A percentile compares a stretch with the other conserved stretches of the same genome.
phyloP scores from a whole-genome alignment of 805 yeast genomes.

The Starmerella powellii region DNA sequence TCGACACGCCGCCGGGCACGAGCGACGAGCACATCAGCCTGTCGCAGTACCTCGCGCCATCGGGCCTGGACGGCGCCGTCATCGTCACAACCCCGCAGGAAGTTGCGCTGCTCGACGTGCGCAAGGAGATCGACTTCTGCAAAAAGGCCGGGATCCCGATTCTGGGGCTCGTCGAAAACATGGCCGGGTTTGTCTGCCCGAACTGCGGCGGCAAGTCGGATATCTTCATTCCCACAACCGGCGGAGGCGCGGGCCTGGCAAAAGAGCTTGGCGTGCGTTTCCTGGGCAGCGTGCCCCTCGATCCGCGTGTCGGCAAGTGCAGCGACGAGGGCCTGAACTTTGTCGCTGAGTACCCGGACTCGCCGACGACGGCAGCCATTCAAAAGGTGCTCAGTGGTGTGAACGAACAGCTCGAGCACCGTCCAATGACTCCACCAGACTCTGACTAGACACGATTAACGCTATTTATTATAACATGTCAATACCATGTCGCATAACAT shows the following conservation, averaged over 20 bases:
- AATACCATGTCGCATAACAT: too few species aligned
- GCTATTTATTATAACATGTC: neutral
- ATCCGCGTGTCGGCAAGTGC: slow-evolving; percentile 81
- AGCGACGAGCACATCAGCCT: slow-evolving; percentile 93
- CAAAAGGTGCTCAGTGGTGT: slow-evolving; percentile 51
- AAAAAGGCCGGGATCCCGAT: slow-evolving; percentile 76
- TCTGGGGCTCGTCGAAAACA: slow-evolving; percentile 54
- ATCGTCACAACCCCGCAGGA: slow-evolving; percentile 97
- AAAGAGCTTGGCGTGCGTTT: slow-evolving; percentile 66
- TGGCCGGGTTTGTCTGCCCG: slow-evolving; percentile 98
- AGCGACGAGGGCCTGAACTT: slow-evolving; percentile 83
- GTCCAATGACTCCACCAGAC: slow-evolving; percentile 11
- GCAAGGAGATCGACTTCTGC: slow-evolving; percentile 93
- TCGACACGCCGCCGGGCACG: slow-evolving; percentile 98
- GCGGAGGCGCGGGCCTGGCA: slow-evolving; percentile 83
- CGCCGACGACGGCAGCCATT: slow-evolving; percentile 84
- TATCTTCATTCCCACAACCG: slow-evolving; percentile 90
- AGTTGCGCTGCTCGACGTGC: slow-evolving; percentile 84
- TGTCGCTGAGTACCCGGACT: slow-evolving; percentile 66
- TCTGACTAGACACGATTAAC: neutral
- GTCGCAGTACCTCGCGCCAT: slow-evolving; percentile 72
- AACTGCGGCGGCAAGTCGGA: slow-evolving; percentile 79
- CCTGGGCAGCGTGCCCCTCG: slow-evolving; percentile 87
- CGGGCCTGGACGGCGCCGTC: slow-evolving; percentile 90
- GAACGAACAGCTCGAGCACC: slow-evolving; percentile 13